Conservation (phyloP, 768 basidiomycete species). For the Dendrothele bispora region DNA sequence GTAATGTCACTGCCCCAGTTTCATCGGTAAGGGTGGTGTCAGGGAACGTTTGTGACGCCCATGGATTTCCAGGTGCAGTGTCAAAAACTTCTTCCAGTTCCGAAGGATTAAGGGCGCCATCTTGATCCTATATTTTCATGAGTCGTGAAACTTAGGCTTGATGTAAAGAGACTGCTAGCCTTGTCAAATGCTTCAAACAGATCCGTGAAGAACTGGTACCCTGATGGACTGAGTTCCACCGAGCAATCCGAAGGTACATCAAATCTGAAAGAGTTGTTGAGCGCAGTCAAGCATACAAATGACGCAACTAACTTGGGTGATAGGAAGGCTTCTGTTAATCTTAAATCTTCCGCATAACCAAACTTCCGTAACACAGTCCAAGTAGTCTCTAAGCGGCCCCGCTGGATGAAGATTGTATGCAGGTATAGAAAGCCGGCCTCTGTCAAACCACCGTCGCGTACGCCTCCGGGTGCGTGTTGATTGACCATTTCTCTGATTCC, state of each 20-base stretch:
- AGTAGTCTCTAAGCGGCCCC: constrained; percentile 92
- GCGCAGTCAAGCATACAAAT: constrained; percentile 9
- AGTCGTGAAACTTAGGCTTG: background rate
- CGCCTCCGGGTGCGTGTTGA: constrained; percentile 72
- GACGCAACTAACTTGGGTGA: constrained; percentile 71
- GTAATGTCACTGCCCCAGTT: constrained; percentile 87
- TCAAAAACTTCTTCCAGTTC: constrained; percentile 90
- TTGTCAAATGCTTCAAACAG: constrained; percentile 96
- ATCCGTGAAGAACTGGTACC: constrained; percentile 97
- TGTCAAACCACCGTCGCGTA: constrained; percentile 80
- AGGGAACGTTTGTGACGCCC: constrained; percentile 88
- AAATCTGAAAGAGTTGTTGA: constrained; percentile 55
- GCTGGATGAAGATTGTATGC: constrained; percentile 95
- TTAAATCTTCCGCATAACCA: constrained; percentile 94
- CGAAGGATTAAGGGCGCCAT: constrained; percentile 81
- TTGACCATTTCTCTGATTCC: constrained; percentile 94
- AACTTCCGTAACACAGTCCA: constrained; percentile 96
- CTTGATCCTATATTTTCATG: constrained; percentile 68
- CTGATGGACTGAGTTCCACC: constrained; percentile 90
- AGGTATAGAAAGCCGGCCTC: constrained; percentile 93
- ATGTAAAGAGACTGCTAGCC: constrained; percentile 34
- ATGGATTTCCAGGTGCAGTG: constrained; percentile 97
- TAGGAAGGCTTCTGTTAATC: constrained; percentile 84
- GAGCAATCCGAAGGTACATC: constrained; percentile 94
- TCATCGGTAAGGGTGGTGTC: constrained; percentile 88